Percentiles rank a stretch among this genome's conserved stretches.
Evolutionary conservation across 345 rosid species (phyloP).

Genomic region (Populus nigra): DNA sequence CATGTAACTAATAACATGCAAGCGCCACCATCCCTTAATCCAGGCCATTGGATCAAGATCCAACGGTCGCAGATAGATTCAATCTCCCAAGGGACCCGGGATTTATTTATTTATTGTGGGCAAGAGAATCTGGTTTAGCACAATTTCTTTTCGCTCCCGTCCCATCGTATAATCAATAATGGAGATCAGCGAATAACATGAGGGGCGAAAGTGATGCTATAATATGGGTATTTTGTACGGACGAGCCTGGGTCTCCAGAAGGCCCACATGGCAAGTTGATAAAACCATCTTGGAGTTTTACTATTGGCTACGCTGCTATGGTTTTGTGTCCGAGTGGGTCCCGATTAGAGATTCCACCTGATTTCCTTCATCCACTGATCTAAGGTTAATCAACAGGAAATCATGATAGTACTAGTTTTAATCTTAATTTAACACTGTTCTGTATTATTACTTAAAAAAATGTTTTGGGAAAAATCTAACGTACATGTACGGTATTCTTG

Average conservation of each 20-base stretch:
- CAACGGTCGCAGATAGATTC: neutral
- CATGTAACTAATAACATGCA: neutral
- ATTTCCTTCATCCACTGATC: neutral
- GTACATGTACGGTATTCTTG: conserved; percentile 24
- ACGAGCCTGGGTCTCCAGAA: conserved; percentile 10
- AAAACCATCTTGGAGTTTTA: neutral
- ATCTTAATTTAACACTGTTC: neutral
- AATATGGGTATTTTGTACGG: conserved; percentile 28
- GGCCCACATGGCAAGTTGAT: conserved; percentile 27
- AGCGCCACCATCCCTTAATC: neutral
- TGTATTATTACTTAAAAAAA: too few species aligned
- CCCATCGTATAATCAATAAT: too few species aligned
- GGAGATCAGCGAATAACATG: neutral
- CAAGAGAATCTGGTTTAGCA: conserved; percentile 1
- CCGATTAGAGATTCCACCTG: neutral
- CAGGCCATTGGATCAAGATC: conserved; percentile 10
- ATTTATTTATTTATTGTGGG: neutral
- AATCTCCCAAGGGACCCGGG: neutral
- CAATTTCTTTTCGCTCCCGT: neutral
- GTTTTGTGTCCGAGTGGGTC: conserved; percentile 7
- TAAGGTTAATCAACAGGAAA: neutral
- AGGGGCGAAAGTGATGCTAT: neutral
- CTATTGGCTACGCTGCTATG: neutral
- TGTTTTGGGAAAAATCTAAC: too few species aligned
- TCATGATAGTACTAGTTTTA: neutral